phyloP scores from a whole-genome alignment of 2,329 filamentous ascomycete species.

The Fusarium avenaceum region DNA sequence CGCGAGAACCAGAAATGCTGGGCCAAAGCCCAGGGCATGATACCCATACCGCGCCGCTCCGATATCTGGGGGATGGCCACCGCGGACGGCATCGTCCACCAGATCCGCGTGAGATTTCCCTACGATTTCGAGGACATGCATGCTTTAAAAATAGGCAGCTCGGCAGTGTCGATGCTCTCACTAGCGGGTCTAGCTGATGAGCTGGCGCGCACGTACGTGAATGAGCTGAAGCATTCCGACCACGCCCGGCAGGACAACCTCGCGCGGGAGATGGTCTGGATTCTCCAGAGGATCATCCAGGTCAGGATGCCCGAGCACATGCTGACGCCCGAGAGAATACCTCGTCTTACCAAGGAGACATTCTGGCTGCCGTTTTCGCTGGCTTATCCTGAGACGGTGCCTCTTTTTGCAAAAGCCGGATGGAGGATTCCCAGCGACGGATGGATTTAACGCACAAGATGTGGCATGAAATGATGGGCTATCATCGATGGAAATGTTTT shows the following conservation, averaged over 20 bases:
- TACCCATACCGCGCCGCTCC: conserved; percentile 38
- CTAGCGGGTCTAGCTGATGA: conserved; percentile 54
- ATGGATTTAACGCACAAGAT: conserved; percentile 8
- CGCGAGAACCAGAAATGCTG: conserved; percentile 57
- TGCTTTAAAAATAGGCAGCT: conserved; percentile 33
- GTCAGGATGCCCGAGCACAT: conserved; percentile 37
- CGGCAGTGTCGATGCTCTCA: conserved; percentile 50
- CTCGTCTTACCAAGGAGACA: conserved; percentile 42
- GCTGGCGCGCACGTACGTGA: conserved; percentile 53
- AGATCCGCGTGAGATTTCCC: conserved; percentile 56
- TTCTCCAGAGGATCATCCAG: conserved; percentile 52
- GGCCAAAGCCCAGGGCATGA: conserved; percentile 56
- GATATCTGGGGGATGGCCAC: conserved; percentile 57
- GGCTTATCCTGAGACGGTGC: conserved; percentile 48
- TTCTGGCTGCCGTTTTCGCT: conserved; percentile 54
- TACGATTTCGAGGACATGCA: conserved; percentile 52
- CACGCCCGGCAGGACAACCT: conserved; percentile 38
- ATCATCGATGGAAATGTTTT: neutral
- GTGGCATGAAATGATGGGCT: neutral
- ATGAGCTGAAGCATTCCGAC: conserved; percentile 37
- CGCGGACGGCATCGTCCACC: conserved; percentile 48
- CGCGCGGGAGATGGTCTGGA: conserved; percentile 53
- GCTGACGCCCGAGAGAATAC: conserved; percentile 35
- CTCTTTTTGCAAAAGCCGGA: conserved; percentile 51
- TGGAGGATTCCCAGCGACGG: conserved; percentile 40